Evolutionary conservation across 2,329 filamentous ascomycete genomes (phyloP).

Genomic region (Neopestalotiopsis rosae): DNA sequence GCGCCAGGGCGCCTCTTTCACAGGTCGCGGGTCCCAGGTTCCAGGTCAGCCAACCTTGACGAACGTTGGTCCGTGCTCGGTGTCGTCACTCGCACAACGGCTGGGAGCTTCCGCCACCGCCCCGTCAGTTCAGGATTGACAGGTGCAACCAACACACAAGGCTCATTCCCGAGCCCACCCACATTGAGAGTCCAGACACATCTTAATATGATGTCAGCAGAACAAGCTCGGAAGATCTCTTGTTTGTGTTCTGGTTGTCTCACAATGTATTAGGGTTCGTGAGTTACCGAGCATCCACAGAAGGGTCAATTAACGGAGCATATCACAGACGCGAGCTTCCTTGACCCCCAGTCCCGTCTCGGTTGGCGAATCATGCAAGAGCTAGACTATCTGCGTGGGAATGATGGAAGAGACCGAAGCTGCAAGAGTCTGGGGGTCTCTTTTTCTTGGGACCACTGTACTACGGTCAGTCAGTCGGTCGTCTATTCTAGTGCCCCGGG

Average conservation of each 20-base stretch:
- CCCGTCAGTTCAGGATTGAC: not conserved
- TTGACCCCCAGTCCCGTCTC: not conserved
- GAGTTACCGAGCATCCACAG: not conserved
- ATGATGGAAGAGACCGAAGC: not conserved
- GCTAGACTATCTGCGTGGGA: not conserved
- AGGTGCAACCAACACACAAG: not conserved
- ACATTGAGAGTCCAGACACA: not conserved
- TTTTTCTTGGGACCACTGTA: not conserved
- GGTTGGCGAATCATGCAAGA: not conserved
- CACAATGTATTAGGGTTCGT: not conserved
- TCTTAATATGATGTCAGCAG: slow-evolving; percentile 2
- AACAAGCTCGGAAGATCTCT: not conserved
- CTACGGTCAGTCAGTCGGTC: not conserved
- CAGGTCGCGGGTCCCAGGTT: not conserved
- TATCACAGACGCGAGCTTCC: not conserved
- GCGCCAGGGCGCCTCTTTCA: too few relatives aligned
- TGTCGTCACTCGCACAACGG: not conserved
- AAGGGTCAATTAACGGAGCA: too few relatives aligned
- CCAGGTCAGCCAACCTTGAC: not conserved
- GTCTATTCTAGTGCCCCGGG: not conserved
- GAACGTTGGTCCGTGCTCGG: not conserved
- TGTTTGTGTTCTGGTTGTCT: not conserved
- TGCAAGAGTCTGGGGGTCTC: not conserved
- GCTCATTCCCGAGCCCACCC: not conserved
- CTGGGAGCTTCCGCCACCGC: slow-evolving; percentile 5